Conservation (phyloP, 2,329 filamentous ascomycete genomes). For the Fusarium odoratissimum region DNA sequence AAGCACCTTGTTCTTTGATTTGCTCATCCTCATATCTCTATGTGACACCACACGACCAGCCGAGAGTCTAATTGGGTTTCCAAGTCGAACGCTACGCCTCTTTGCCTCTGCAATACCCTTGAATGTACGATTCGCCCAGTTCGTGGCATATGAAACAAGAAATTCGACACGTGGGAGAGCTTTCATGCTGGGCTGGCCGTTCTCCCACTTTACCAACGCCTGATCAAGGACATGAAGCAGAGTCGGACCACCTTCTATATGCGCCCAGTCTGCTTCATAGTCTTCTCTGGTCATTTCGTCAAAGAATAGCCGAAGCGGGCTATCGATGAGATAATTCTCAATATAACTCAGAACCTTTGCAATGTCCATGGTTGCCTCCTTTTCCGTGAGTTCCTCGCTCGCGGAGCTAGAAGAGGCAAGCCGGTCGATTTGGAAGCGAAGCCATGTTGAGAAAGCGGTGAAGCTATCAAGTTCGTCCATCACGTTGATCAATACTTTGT, state of each 20-base stretch:
- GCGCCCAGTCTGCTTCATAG: constrained; percentile 59
- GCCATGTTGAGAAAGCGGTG: constrained; percentile 81
- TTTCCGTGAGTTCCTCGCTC: constrained; percentile 79
- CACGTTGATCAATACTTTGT: constrained; percentile 77
- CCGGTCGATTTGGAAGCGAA: constrained; percentile 84
- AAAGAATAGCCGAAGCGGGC: constrained; percentile 73
- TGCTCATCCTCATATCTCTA: constrained; percentile 69
- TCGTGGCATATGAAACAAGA: constrained; percentile 68
- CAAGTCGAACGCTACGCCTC: constrained; percentile 75
- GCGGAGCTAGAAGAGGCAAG: constrained; percentile 71
- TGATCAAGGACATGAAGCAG: constrained; percentile 62
- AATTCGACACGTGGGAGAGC: constrained; percentile 72
- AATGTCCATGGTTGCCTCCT: constrained; percentile 80
- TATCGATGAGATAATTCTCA: constrained; percentile 73
- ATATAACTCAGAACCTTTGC: constrained; percentile 82
- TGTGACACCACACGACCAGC: constrained; percentile 59
- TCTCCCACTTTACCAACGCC: constrained; percentile 61
- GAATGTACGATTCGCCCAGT: constrained; percentile 71
- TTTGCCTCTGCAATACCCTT: constrained; percentile 76
- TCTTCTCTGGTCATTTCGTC: constrained; percentile 62
- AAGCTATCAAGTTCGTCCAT: constrained; percentile 85
- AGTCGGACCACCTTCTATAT: constrained; percentile 57
- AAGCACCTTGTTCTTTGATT: constrained; percentile 49
- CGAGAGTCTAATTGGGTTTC: constrained; percentile 61
- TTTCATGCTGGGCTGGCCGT: constrained; percentile 59